A percentile compares a stretch with the other conserved stretches of the same genome.
phyloP scores from a whole-genome alignment of 495 filamentous ascomycete species.

The Neurospora sp. region DNA sequence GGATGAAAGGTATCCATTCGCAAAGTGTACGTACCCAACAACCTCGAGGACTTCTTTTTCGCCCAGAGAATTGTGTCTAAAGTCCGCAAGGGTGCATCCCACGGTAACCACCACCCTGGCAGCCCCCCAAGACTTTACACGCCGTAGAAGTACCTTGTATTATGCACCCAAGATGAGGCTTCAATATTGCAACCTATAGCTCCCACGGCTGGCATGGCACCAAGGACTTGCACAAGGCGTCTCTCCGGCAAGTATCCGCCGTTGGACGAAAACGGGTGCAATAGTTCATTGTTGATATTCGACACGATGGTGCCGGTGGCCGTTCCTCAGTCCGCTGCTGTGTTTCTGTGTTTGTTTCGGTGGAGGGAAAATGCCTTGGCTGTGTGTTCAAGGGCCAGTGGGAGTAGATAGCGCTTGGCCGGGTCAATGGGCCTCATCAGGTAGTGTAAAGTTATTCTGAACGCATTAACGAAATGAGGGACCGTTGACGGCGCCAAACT shows the following conservation, averaged over 20 bases:
- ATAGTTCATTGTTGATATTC: background rate
- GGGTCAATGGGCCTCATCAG: background rate
- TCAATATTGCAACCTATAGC: background rate
- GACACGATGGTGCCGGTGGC: background rate
- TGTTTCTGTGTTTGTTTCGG: background rate
- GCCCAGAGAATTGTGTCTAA: background rate
- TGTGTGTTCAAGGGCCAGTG: background rate
- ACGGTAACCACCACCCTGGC: background rate
- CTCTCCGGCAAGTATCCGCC: background rate
- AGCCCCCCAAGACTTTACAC: background rate
- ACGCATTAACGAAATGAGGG: background rate
- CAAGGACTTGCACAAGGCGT: background rate
- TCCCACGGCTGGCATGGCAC: slow-evolving; percentile 5
- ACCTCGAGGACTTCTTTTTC: background rate
- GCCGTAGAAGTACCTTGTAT: background rate
- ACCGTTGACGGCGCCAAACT: background rate
- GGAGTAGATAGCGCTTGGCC: background rate
- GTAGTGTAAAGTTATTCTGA: background rate
- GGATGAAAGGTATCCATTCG: background rate
- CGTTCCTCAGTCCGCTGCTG: background rate
- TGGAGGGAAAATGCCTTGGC: background rate
- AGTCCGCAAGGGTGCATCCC: background rate
- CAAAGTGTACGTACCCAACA: background rate
- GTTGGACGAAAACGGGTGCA: background rate
- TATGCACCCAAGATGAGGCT: background rate